These are phyloP conservation scores for Aureobasidium uvarum DNA, from an alignment of 2,329 filamentous ascomycete genomes.

Conservation along the genomic window DNA sequence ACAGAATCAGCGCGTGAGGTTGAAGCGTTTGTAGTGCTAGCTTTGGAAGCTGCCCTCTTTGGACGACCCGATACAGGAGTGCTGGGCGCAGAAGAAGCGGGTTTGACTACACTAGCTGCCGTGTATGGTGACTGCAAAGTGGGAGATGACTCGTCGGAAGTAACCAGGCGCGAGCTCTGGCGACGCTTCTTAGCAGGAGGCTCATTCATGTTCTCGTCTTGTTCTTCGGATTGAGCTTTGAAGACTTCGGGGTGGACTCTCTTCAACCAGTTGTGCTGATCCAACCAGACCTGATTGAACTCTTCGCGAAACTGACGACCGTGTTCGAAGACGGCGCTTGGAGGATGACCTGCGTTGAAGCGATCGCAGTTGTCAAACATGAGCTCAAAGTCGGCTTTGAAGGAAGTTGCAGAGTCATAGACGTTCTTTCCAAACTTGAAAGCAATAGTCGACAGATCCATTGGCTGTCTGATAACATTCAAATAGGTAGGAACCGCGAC, in stretches of 20 bases:
- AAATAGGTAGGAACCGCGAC: background rate
- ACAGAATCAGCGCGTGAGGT: background rate
- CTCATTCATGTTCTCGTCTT: background rate
- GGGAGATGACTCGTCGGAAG: background rate
- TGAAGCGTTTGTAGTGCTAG: background rate
- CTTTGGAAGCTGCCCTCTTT: background rate
- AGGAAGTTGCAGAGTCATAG: background rate
- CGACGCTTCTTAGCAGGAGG: conserved; percentile 1
- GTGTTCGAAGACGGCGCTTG: background rate
- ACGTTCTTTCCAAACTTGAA: background rate
- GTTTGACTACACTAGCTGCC: background rate
- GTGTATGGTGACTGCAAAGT: background rate
- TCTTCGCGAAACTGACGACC: background rate
- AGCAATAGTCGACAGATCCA: background rate
- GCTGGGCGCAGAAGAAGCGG: background rate
- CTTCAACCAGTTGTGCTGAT: conserved; percentile 2
- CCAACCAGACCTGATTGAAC: background rate
- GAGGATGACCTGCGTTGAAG: conserved; percentile 7
- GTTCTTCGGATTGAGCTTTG: background rate
- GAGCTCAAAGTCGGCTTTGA: conserved; percentile 14
- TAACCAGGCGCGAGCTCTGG: background rate
- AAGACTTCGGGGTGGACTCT: background rate
- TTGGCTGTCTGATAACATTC: background rate
- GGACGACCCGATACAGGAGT: background rate
- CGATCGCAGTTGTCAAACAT: conserved; percentile 13